A percentile compares a stretch with the other conserved stretches of the same genome.
These are phyloP conservation scores for Trematosphaeria pertusa DNA, from an alignment of 2,329 filamentous ascomycete species.

Conservation along the genomic window DNA sequence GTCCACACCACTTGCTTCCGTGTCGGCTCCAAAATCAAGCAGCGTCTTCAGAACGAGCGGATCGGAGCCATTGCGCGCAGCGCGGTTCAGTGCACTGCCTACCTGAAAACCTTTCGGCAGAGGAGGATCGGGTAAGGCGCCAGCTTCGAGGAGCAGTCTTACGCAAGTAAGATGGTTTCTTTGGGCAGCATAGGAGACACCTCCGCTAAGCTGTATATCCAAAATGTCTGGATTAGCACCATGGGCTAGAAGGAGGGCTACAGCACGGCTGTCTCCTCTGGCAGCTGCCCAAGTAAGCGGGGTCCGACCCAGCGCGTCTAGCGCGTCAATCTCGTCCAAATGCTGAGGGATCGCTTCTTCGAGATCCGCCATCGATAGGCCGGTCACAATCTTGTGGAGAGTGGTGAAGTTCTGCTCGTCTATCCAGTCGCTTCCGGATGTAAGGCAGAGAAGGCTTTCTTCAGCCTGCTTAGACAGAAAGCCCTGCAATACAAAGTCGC, in stretches of 20 bases:
- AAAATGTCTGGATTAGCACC: background rate
- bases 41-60: slow-evolving; percentile 37
- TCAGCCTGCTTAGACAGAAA: slow-evolving; percentile 18
- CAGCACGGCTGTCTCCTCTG: slow-evolving; percentile 25
- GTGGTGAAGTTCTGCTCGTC: background rate
- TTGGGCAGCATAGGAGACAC: background rate
- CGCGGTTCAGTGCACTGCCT: slow-evolving; percentile 40
- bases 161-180: background rate
- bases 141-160: slow-evolving; percentile 35
- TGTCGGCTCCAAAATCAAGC: slow-evolving; percentile 39
- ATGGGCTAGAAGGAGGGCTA: slow-evolving; percentile 28
- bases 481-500: slow-evolving; percentile 30
- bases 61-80: slow-evolving; percentile 19
- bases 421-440: background rate
- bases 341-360: slow-evolving; percentile 10
- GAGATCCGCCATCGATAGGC: background rate
- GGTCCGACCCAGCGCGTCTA: slow-evolving; percentile 32
- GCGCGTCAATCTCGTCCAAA: slow-evolving; percentile 24
- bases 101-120: slow-evolving; percentile 31
- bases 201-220: background rate
- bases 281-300: slow-evolving; percentile 35
- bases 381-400: background rate
- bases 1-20: slow-evolving; percentile 36
- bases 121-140: slow-evolving; percentile 35
- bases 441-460: background rate